These are phyloP conservation scores for Malus hybrid DNA, from an alignment of 331 rosid genomes.

Conservation along the genomic window DNA sequence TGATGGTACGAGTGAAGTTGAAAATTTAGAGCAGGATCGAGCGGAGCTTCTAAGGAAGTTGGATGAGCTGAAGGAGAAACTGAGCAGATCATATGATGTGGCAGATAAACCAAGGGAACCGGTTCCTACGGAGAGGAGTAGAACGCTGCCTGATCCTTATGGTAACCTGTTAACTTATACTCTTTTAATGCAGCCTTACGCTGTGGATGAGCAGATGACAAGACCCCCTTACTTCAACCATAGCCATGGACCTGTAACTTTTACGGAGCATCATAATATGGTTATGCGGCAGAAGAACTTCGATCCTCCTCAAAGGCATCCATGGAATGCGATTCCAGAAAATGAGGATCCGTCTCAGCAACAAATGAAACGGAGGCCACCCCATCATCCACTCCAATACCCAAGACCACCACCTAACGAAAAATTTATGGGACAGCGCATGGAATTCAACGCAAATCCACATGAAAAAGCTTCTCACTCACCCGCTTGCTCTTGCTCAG, in stretches of 20 bases:
- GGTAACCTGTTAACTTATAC: conserved; percentile 13
- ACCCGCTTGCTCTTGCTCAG: conserved; percentile 26
- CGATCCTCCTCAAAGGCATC: conserved; percentile 21
- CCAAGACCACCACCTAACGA: conserved; percentile 12
- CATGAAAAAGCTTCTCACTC: conserved; percentile 18
- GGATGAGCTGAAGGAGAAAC: conserved; percentile 38
- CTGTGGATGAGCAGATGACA: conserved; percentile 14
- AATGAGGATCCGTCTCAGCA: conserved; percentile 21
- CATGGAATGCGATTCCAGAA: conserved; percentile 17
- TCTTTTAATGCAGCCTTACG: conserved; percentile 18
- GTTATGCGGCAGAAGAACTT: conserved; percentile 11
- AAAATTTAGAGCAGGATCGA: conserved; percentile 18
- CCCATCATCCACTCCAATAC: conserved; percentile 12
- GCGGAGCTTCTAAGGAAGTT: conserved; percentile 33
- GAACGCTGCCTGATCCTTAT: conserved; percentile 21
- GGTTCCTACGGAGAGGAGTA: conserved; percentile 17
- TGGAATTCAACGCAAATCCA: conserved; percentile 10
- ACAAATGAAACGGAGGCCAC: conserved; percentile 20
- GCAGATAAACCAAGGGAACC: conserved; percentile 23
- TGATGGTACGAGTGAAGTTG: conserved; percentile 12
- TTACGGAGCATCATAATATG: conserved; percentile 9
- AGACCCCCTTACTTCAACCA: conserved; percentile 10
- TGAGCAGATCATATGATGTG: conserved; percentile 19
- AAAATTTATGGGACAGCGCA: conserved; percentile 9
- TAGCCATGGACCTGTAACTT: conserved; percentile 12